Evolutionary conservation across 2,329 filamentous ascomycete species (phyloP).

Genomic region (Colletotrichum sp.): DNA sequence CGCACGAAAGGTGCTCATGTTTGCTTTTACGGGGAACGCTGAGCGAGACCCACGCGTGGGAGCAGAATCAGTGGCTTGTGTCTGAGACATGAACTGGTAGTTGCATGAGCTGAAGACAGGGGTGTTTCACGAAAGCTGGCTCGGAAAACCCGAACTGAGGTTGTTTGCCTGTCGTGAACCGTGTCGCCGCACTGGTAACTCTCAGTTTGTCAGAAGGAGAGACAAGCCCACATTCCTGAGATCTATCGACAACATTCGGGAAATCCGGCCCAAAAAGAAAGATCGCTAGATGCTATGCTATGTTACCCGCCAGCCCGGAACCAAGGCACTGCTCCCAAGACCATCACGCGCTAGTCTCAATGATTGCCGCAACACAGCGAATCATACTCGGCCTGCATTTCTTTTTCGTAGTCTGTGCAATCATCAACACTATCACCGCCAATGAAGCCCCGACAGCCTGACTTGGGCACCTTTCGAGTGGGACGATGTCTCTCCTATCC

Average conservation of each 20-base stretch:
- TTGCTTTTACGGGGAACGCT: not conserved
- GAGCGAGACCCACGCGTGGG: not conserved
- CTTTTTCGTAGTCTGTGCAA: not conserved
- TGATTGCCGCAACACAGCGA: not conserved
- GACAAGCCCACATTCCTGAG: not conserved
- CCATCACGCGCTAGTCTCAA: not conserved
- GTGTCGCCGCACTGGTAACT: not conserved
- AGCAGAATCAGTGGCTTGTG: not conserved
- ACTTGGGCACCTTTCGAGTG: not conserved
- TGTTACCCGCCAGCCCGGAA: not conserved
- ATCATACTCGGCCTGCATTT: not conserved
- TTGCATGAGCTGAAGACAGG: slow-evolving; percentile 4
- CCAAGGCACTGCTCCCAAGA: not conserved
- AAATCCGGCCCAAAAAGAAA: not conserved
- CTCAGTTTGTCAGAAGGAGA: not conserved
- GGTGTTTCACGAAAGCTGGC: not conserved
- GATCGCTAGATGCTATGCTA: not conserved
- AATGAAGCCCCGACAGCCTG: not conserved
- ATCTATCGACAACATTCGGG: not conserved
- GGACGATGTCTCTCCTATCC: not conserved
- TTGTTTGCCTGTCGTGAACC: not conserved
- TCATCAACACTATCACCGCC: not conserved
- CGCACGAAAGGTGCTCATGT: not conserved
- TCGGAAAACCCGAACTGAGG: not conserved
- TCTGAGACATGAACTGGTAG: not conserved